Evolutionary conservation across 495 filamentous ascomycete genomes (phyloP), one percentile per base, ranked within the genome.

Genomic region (Parachaetomium inaequale): DNA sequence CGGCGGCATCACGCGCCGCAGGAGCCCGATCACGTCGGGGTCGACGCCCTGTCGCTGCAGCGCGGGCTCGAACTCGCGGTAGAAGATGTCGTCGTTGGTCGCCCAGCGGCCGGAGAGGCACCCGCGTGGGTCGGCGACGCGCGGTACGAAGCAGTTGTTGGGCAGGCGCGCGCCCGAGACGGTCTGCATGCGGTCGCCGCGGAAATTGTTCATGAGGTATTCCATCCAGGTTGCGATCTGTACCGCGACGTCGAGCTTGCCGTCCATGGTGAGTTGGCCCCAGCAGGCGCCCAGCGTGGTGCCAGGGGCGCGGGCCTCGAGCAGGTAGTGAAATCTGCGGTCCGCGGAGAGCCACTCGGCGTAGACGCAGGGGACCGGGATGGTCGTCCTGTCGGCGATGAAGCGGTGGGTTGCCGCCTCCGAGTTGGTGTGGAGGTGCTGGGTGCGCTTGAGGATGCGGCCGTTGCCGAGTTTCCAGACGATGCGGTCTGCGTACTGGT

Each of bases 131-230:
- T 58, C 8, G 7, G 21, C 28, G 6, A n/a, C 25, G 7, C 3
- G n/a, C 26, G 56, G 47, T 1, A 49, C 23, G 50, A 64, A 64
- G 36, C 31, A 32, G 49, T 64, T 64, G 28, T 26, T 55, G 26
- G 28, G 55, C 11, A 64, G 55, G 0, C 7, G 25, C 40, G 32
- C 23, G 34, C 55, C 28, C 5, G 46, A 36, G 10, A 64, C 21
- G 34, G 23, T 32, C 17, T 55, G 10, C 40, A 64, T 45, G 19
- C 43, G 26, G 11, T 2, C 3, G 42, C 25, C 3, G 4, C 7
- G 15, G 55, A 64, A 64, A 5, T 1, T 2, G 12, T 17, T 10
- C 15, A 26, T 0, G 4, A 64, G 55, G 1, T 8, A 0, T 3
- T 1, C 0, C 55, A 64, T 59, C 21, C 49, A 19, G 32, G 0